Evolutionary conservation across 2,329 filamentous ascomycete species (phyloP).

Genomic region (Penicillium rolfsii): DNA sequence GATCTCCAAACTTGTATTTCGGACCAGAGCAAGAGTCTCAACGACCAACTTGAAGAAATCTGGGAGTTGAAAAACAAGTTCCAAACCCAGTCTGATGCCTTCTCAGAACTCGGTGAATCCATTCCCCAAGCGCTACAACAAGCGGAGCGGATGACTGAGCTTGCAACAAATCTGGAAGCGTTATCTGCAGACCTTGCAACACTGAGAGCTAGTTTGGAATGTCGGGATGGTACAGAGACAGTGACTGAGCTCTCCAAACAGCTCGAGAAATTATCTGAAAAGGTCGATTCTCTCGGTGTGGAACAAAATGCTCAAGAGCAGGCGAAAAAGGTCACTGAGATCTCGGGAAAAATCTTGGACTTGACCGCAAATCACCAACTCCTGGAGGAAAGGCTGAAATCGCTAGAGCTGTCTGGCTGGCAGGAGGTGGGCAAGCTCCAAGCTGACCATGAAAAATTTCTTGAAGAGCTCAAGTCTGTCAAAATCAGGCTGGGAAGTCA

Average conservation of each 20-base stretch:
- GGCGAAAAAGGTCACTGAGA: neutral
- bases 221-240: neutral
- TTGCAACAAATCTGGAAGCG: neutral
- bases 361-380: neutral
- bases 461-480: neutral
- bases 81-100: conserved; percentile 9
- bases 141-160: neutral
- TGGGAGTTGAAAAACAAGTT: conserved; percentile 11
- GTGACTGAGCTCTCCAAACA: neutral
- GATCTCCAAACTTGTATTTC: neutral
- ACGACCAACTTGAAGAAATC: conserved; percentile 1
- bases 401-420: neutral
- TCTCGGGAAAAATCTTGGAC: neutral
- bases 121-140: conserved; percentile 1
- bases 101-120: conserved; percentile 10
- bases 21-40: neutral
- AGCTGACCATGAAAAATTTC: neutral
- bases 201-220: neutral
- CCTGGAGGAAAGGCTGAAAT: neutral
- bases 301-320: neutral
- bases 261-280: neutral
- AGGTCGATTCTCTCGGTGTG: neutral
- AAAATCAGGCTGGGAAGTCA: neutral
- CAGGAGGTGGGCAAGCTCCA: neutral
- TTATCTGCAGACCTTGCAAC: neutral